Conservation (phyloP, 163 green algal genomes). For the Coccomyxa subellipsoidea region DNA sequence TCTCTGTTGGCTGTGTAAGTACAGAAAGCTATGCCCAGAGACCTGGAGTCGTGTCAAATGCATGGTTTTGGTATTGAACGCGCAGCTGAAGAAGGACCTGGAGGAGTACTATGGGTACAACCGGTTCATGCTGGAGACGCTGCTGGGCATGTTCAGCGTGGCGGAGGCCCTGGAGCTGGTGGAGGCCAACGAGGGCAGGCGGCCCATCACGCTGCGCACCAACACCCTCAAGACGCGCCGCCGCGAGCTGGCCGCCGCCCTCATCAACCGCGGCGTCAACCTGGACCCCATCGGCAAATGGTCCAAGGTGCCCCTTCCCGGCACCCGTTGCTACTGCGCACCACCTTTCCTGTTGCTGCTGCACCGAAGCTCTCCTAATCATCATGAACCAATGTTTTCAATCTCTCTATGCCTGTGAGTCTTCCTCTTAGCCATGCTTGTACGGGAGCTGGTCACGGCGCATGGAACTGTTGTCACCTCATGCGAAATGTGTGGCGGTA, state of each 20-base stretch:
- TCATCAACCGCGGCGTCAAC: constrained; percentile 97
- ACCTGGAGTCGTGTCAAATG: no score
- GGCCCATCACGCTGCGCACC: constrained; percentile 88
- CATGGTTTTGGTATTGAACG: neutral
- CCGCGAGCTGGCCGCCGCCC: constrained; percentile 86
- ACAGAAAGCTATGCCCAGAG: no score
- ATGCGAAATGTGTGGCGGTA: no score
- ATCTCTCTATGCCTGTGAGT: no score
- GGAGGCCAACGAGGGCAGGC: constrained; percentile 51
- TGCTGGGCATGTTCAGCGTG: constrained; percentile 76
- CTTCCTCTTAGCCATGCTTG: no score
- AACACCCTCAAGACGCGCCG: constrained; percentile 95
- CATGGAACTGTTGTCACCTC: no score
- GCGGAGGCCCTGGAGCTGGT: constrained; percentile 78
- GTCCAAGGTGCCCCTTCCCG: constrained; percentile 76
- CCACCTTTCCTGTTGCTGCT: no score
- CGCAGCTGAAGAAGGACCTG: constrained; percentile 83
- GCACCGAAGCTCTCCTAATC: no score
- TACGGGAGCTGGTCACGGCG: no score
- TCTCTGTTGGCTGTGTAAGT: no score
- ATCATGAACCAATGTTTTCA: no score
- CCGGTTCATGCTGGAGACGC: constrained; percentile 84
- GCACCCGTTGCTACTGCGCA: no score
- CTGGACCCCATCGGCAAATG: constrained; percentile 95
- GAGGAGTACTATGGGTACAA: constrained; percentile 95